Evolutionary conservation across 2,329 filamentous ascomycete genomes (phyloP), one percentile per base, ranked within the genome.

Genomic region (Colletotrichum incanum): DNA sequence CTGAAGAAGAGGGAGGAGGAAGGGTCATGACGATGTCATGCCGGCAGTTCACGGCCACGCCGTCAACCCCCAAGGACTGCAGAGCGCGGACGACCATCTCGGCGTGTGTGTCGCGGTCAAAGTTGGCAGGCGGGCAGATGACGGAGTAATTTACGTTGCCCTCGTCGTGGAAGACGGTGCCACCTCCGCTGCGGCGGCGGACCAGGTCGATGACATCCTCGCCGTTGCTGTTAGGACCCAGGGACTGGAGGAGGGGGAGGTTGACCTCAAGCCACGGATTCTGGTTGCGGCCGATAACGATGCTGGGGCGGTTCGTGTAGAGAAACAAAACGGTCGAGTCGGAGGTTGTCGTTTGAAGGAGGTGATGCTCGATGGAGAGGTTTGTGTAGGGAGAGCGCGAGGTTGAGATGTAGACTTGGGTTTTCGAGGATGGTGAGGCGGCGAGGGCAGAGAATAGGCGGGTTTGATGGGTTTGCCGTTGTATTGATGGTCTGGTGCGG

Each of bases 81-180:
- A 99, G 85, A 5, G 95, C 95, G n/a, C 93, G 89, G 49, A 95
- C 94, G 0, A 98, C 93, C 94, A 98, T 98, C 79, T 94, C 90
- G 18, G 95, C 96, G 83, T 98, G 94, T 79, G 90, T 93, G 84
- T 98, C 90, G 39, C 96, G 90, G 74, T 96, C 93, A 80, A 98
- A 98, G 0, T 82, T 84, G 0, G 86, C 85, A 0, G 93, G 89
- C 2, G 95, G 95, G 74, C 92, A 94, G 60, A 97, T 97, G 66
- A 98, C 94, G 79, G 93, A 93, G 87, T 95, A 99, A 82, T 99
- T 99, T 76, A 98, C 89, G 80, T 99, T 99, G 66, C 96, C 96
- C 52, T 87, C 83, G 81, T 98, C 96, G 81, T 99, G 96, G 80
- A 97, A 98, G 63, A 99, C 96, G 2, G 96, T 91, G 56, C 96